Percentiles rank a stretch among this genome's conserved stretches.
phyloP scores from a whole-genome alignment of 257 asterid species.

The Forsythia viridissima region DNA sequence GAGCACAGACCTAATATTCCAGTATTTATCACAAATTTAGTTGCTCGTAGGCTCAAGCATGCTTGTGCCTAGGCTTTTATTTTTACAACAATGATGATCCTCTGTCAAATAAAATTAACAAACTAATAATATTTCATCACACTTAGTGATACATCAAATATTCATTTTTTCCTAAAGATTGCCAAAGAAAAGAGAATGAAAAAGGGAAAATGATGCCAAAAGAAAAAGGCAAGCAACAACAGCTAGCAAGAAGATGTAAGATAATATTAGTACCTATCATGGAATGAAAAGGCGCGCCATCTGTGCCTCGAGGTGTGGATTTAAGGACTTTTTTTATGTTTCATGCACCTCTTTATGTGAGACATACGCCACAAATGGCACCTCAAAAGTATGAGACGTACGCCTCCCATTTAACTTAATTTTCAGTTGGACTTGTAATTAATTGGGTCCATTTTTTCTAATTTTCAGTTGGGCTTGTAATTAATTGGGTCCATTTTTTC shows the following conservation, averaged over 20 bases:
- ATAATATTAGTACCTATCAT: slow-evolving; percentile 7
- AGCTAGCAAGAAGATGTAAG: slow-evolving; percentile 4
- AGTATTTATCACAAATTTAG: background rate
- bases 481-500: no score
- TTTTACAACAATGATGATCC: background rate
- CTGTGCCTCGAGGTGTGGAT: no score
- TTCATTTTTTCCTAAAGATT: background rate
- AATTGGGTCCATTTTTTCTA: no score
- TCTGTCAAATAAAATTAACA: background rate
- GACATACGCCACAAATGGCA: no score
- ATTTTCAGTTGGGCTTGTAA: no score
- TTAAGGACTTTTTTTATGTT: no score
- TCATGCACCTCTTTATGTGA: no score
- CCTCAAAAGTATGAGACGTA: no score
- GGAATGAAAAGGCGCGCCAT: no score
- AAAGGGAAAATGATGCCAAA: background rate
- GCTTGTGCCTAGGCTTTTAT: background rate
- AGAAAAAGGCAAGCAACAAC: background rate
- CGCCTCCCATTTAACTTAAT: no score
- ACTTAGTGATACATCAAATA: background rate
- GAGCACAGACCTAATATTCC: slow-evolving; percentile 3
- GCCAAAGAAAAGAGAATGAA: background rate
- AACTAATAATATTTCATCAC: background rate
- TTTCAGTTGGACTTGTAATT: no score
- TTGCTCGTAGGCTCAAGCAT: background rate